Percentiles rank a stretch among this genome's conserved stretches.
Evolutionary conservation across 805 yeast genomes (phyloP).

Genomic region (Candida cerambycidarum): DNA sequence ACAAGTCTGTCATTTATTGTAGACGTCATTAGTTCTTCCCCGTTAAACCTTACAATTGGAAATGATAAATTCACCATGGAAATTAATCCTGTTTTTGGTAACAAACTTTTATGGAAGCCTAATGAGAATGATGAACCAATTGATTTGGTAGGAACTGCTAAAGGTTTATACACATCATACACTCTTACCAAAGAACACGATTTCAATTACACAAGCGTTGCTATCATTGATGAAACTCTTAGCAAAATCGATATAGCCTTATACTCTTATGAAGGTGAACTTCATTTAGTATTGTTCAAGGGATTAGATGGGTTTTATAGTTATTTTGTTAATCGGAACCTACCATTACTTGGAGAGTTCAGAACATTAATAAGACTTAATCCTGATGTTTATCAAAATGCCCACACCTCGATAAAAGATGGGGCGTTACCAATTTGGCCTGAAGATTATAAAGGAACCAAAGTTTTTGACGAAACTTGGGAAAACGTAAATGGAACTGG

Average conservation of each 20-base stretch:
- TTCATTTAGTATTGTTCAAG: constrained; percentile 10
- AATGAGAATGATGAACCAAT: constrained; percentile 9
- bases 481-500: background rate
- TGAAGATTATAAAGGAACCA: constrained; percentile 8
- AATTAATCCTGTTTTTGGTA: constrained; percentile 11
- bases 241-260: constrained; percentile 10
- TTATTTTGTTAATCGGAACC: constrained; percentile 10
- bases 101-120: constrained; percentile 10
- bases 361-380: constrained; percentile 11
- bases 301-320: constrained; percentile 12
- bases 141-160: constrained; percentile 11
- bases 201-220: constrained; percentile 8
- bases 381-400: constrained; percentile 12
- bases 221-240: background rate
- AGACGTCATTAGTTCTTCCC: background rate
- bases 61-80: constrained; percentile 13
- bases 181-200: constrained; percentile 4
- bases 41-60: constrained; percentile 8
- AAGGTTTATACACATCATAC: constrained; percentile 11
- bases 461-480: constrained; percentile 14
- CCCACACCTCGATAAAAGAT: constrained; percentile 11
- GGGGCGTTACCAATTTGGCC: constrained; percentile 11
- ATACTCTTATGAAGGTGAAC: constrained; percentile 11
- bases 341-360: constrained; percentile 11
- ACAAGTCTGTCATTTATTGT: constrained; percentile 2